Evolutionary conservation across 169 alveolate species (phyloP).

Genomic region (Toxoplasma gondii): DNA sequence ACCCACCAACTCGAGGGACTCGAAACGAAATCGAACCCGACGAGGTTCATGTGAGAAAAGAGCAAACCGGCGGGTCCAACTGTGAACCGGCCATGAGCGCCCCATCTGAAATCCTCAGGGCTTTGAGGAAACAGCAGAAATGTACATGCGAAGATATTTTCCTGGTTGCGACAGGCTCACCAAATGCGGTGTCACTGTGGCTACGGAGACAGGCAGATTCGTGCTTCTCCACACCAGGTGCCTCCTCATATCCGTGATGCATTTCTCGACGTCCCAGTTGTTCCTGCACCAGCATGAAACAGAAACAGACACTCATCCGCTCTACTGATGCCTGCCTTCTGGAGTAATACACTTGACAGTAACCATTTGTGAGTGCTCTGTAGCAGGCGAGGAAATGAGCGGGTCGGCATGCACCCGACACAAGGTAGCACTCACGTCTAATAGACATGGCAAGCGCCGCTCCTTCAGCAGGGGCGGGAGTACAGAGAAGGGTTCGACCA

Average conservation of each 20-base stretch:
- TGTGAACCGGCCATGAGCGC: too few species aligned
- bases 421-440: background rate
- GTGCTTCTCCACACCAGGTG: constrained; percentile 75
- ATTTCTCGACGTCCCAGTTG: constrained; percentile 73
- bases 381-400: background rate
- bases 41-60: too few species aligned
- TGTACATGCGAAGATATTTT: too few species aligned
- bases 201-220: constrained; percentile 65
- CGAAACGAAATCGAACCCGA: too few species aligned
- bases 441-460: too few species aligned
- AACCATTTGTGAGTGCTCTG: background rate
- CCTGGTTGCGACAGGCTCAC: constrained; percentile 37
- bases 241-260: constrained; percentile 74
- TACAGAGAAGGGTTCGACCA: too few species aligned
- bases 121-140: too few species aligned
- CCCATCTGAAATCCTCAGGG: too few species aligned
- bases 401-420: background rate
- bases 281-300: constrained; percentile 58
- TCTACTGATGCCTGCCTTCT: too few species aligned
- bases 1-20: too few species aligned
- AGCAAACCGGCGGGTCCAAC: too few species aligned
- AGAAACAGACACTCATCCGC: background rate
- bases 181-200: constrained; percentile 67
- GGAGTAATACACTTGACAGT: background rate
- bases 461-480: too few species aligned